Base-by-base conservation (phyloP, 768 basidiomycete genomes). In the Kockovaella imperatae region DNA sequence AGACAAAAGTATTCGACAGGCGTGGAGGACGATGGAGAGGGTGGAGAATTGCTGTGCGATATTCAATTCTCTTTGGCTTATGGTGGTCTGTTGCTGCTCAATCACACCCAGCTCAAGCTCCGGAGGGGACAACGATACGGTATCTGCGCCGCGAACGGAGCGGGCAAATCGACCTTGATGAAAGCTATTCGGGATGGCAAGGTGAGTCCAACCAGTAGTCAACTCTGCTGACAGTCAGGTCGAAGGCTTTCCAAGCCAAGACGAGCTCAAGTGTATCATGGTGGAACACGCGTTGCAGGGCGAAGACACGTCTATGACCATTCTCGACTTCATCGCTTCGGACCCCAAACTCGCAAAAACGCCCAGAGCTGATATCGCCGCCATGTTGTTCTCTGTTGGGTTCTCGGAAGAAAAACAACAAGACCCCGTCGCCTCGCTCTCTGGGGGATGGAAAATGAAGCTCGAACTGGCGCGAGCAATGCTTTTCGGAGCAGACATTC, bases 361-460 rank as follows among this genome's bases (percentile, higher is more conserved):
- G 32, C 73, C 80, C n/a, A 78, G 80, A 36, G 74, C 78, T 31
- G 82, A 83, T 73, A 86, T 96, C 61, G 77, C 81, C 47, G 79
- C 78, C 20, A 87, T 89, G 68, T 79, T 97, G 5, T 55, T 77
- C 10, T 87, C 86, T 62, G 90, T 96, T 44, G 93, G 93, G 42
- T 96, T 97, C 68, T 84, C 89, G 63, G 86, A 86, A 58, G 78
- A 75, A 39, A 79, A 87, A 50, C 91, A 96, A 74, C 74, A 78
- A 32, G 86, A 93, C 60, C 74, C 79, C 43, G 90, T 96, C 52
- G 88, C 85, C 40, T 83, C 86, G 34, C 76, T 96, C 52, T 95
- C 90, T 13, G 93, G 93, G 62, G 91, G 93, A 35, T 97, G 91
- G 91, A 97, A 97, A 76, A 96, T 97, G 91, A 95, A 95, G 73